phyloP scores from a whole-genome alignment of 306 rosid genomes.

The Cicer pinnatifidum region DNA sequence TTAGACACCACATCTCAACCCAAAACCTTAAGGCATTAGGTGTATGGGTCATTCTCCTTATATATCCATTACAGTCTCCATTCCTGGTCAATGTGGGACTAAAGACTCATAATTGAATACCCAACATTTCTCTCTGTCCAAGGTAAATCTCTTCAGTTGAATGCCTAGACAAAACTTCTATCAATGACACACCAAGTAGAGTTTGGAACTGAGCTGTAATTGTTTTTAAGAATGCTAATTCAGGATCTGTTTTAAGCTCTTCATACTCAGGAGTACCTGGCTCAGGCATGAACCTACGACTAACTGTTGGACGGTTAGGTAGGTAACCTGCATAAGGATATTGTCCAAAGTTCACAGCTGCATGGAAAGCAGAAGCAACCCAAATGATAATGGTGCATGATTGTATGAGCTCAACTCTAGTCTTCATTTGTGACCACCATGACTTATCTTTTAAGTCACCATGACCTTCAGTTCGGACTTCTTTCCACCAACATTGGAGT shows the following conservation, averaged over 20 bases:
- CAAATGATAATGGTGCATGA: conserved; percentile 82
- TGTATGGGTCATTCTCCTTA: too few relatives aligned
- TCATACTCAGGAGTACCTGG: conserved; percentile 72
- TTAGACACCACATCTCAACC: too few relatives aligned
- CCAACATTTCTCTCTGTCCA: conserved; percentile 87
- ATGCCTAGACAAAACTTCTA: conserved; percentile 83
- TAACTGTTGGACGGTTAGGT: conserved; percentile 92
- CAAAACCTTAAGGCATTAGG: too few relatives aligned
- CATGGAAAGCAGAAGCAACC: conserved; percentile 96
- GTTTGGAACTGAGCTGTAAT: conserved; percentile 92
- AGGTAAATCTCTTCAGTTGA: conserved; percentile 86
- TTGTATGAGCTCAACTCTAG: conserved; percentile 60
- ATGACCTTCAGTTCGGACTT: conserved; percentile 74
- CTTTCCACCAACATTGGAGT: conserved; percentile 82
- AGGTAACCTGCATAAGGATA: conserved; percentile 93
- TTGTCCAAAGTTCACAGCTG: conserved; percentile 95
- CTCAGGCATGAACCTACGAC: conserved; percentile 97
- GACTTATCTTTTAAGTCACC: conserved; percentile 75
- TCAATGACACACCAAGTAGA: conserved; percentile 79
- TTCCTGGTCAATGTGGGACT: too few relatives aligned
- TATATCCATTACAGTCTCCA: too few relatives aligned
- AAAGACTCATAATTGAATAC: too few relatives aligned
- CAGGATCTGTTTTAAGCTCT: conserved; percentile 73
- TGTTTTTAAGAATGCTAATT: conserved; percentile 76
- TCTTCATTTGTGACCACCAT: conserved; percentile 87